These are phyloP conservation scores for Paraconiothyrium brasiliense DNA, from an alignment of 2,329 filamentous ascomycete genomes.

Conservation along the genomic window DNA sequence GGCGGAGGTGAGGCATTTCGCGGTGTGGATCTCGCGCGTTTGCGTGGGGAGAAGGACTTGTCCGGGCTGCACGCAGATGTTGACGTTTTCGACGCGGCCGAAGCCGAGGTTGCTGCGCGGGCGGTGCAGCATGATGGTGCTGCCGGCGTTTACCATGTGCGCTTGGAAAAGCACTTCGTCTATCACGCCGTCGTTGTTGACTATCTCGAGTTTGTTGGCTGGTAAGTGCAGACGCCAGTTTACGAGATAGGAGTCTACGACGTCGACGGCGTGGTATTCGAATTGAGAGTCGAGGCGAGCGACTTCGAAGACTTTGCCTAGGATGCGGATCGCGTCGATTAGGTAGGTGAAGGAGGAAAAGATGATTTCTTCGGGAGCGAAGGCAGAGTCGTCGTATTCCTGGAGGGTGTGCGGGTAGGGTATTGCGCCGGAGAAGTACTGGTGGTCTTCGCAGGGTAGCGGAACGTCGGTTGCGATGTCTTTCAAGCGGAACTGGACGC, in stretches of 20 bases:
- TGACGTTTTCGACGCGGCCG: conserved; percentile 54
- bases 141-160: conserved; percentile 72
- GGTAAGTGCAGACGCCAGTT: conserved; percentile 87
- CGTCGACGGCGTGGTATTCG: conserved; percentile 60
- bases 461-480: conserved; percentile 73
- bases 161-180: conserved; percentile 95
- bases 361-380: conserved; percentile 71
- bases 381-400: conserved; percentile 80
- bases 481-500: conserved; percentile 75
- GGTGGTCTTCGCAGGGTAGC: conserved; percentile 84
- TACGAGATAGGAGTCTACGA: conserved; percentile 68
- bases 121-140: conserved; percentile 56
- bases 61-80: conserved; percentile 71
- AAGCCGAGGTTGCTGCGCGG: conserved; percentile 51
- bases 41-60: conserved; percentile 61
- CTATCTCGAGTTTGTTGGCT: conserved; percentile 73
- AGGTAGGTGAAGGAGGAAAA: conserved; percentile 90
- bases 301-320: conserved; percentile 76
- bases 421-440: conserved; percentile 62
- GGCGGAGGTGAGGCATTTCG: conserved; percentile 81
- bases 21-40: conserved; percentile 71
- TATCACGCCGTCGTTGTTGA: conserved; percentile 70
- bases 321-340: conserved; percentile 80
- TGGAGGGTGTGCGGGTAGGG: conserved; percentile 63
- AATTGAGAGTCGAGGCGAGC: conserved; percentile 44